Percentiles rank a stretch among this genome's conserved stretches.
phyloP scores from a whole-genome alignment of 108 stramenopile genomes.

The Discostella pseudostelligera region DNA sequence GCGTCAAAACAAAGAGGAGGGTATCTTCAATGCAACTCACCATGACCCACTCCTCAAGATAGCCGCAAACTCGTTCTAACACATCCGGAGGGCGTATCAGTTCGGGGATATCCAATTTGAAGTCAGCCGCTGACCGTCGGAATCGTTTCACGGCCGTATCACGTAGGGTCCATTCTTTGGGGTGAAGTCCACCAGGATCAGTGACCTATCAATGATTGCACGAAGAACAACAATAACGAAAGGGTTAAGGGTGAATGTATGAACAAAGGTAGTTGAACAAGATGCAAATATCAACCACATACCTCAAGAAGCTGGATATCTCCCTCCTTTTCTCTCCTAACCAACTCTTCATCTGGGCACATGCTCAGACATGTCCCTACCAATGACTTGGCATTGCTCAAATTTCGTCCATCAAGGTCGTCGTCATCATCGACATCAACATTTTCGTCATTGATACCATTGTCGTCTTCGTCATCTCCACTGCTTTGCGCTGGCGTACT shows the following conservation, averaged over 20 bases:
- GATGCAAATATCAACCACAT: background rate
- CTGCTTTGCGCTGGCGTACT: background rate
- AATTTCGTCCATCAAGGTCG: slow-evolving; percentile 20
- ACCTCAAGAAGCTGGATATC: slow-evolving; percentile 84
- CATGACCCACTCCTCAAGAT: slow-evolving; percentile 92
- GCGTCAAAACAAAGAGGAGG: background rate
- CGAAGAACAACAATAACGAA: background rate
- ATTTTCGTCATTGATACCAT: background rate
- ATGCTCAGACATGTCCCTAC: slow-evolving; percentile 73
- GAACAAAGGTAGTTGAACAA: background rate
- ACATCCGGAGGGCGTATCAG: slow-evolving; percentile 84
- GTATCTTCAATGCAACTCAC: slow-evolving; percentile 21
- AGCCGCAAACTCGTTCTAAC: slow-evolving; percentile 72
- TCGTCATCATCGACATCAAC: slow-evolving; percentile 23
- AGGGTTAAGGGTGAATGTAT: background rate
- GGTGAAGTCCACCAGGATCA: slow-evolving; percentile 71
- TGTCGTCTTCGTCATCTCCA: slow-evolving; percentile 11
- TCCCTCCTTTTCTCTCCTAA: slow-evolving; percentile 69
- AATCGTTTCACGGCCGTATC: slow-evolving; percentile 85
- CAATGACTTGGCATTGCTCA: slow-evolving; percentile 60
- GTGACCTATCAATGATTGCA: slow-evolving; percentile 33
- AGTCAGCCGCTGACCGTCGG: slow-evolving; percentile 87
- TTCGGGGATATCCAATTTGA: slow-evolving; percentile 84
- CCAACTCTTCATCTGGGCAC: slow-evolving; percentile 85
- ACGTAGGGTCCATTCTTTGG: slow-evolving; percentile 72